A percentile compares a stretch with the other conserved stretches of the same genome.
Conservation (phyloP, 2,329 filamentous ascomycete genomes). For the Polytolypa hystricis region DNA sequence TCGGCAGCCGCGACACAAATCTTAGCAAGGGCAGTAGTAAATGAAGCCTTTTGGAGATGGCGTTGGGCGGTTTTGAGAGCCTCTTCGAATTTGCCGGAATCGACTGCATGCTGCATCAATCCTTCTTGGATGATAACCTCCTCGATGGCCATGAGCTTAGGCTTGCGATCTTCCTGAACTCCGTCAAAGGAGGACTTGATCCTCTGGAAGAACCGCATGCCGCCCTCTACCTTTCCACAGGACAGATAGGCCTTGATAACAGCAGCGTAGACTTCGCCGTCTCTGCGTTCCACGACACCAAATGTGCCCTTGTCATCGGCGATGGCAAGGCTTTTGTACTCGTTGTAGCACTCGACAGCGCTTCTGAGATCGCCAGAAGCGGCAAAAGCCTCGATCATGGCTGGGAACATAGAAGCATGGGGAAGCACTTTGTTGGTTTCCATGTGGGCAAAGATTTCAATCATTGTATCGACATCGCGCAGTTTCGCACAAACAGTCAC, state of each 20-base stretch:
- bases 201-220: constrained; percentile 73
- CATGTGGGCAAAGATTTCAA: constrained; percentile 85
- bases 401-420: constrained; percentile 70
- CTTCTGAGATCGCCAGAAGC: constrained; percentile 68
- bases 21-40: constrained; percentile 54
- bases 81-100: constrained; percentile 57
- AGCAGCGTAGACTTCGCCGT: constrained; percentile 80
- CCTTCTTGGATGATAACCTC: constrained; percentile 61
- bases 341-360: constrained; percentile 89
- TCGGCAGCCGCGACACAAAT: constrained; percentile 75
- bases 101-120: constrained; percentile 67
- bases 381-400: constrained; percentile 92
- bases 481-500: constrained; percentile 78
- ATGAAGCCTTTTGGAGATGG: constrained; percentile 46
- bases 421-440: constrained; percentile 63
- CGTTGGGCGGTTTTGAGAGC: constrained; percentile 62
- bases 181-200: constrained; percentile 50
- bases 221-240: constrained; percentile 69
- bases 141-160: constrained; percentile 52
- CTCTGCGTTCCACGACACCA: constrained; percentile 58
- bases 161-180: constrained; percentile 41
- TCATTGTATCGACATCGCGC: constrained; percentile 77
- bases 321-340: constrained; percentile 83
- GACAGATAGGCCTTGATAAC: constrained; percentile 80
- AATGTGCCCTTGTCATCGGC: constrained; percentile 65